Evolutionary conservation across 208 protist species (phyloP).

Genomic region (Acanthamoeba quina): DNA sequence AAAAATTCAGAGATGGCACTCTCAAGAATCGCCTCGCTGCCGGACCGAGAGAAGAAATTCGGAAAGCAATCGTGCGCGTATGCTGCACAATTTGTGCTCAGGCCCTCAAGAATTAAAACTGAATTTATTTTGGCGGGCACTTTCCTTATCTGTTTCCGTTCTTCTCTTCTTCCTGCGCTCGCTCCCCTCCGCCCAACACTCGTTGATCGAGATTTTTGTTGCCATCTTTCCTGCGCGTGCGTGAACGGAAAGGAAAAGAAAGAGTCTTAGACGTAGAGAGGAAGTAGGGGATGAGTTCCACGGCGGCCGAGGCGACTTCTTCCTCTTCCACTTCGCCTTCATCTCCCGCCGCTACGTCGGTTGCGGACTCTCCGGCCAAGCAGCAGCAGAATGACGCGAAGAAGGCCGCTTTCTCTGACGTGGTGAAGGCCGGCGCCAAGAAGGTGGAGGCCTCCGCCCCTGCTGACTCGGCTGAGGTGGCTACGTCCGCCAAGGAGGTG

Average conservation of each 20-base stretch:
- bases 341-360: background rate
- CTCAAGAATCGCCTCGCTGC: background rate
- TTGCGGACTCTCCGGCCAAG: slow-evolving; percentile 14
- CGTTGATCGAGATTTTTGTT: background rate
- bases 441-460: background rate
- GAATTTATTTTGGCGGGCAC: background rate
- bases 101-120: background rate
- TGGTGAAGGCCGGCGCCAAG: slow-evolving; percentile 4
- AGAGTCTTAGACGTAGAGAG: background rate
- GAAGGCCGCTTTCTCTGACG: background rate
- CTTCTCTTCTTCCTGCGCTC: background rate
- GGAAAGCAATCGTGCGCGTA: background rate
- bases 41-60: background rate
- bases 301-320: background rate
- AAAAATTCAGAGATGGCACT: background rate
- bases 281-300: slow-evolving; percentile 19
- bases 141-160: background rate
- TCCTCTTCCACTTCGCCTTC: background rate
- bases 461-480: background rate
- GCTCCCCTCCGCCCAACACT: too few relatives aligned
- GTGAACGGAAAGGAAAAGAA: background rate
- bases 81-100: background rate
- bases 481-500: background rate
- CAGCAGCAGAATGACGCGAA: background rate
- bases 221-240: background rate